Evolutionary conservation across 768 basidiomycete species (phyloP).

Genomic region (Naganishia antarctica): DNA sequence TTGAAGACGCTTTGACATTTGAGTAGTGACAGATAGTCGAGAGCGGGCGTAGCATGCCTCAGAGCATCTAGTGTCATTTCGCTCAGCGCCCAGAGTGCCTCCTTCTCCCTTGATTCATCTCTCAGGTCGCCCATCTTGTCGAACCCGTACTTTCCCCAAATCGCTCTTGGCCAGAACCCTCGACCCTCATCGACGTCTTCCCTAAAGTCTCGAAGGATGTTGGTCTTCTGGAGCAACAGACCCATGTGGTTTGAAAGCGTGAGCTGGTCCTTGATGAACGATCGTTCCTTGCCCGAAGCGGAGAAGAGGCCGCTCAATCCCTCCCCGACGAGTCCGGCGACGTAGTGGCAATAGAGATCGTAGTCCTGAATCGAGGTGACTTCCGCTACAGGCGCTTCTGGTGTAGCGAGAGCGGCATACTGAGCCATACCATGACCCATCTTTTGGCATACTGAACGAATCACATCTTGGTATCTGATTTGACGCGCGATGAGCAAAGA

Average conservation of each 20-base stretch:
- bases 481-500: not conserved
- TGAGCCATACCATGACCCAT: slow-evolving; percentile 97
- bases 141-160: slow-evolving; percentile 79
- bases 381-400: slow-evolving; percentile 56
- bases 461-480: slow-evolving; percentile 64
- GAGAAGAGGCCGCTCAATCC: slow-evolving; percentile 84
- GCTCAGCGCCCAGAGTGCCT: slow-evolving; percentile 74
- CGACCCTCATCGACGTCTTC: slow-evolving; percentile 81
- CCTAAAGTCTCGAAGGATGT: slow-evolving; percentile 90
- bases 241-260: slow-evolving; percentile 91
- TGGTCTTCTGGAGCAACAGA: slow-evolving; percentile 93
- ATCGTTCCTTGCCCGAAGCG: slow-evolving; percentile 73
- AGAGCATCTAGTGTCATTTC: slow-evolving; percentile 86
- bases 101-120: slow-evolving; percentile 57
- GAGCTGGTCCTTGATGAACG: slow-evolving; percentile 70
- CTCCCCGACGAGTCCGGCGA: slow-evolving; percentile 95
- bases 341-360: slow-evolving; percentile 97
- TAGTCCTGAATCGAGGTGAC: slow-evolving; percentile 76
- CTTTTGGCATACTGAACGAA: slow-evolving; percentile 73
- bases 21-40: slow-evolving; percentile 83
- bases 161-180: slow-evolving; percentile 91
- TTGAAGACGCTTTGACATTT: slow-evolving; percentile 90
- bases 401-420: slow-evolving; percentile 76
- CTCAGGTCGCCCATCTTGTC: slow-evolving; percentile 46
- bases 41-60: slow-evolving; percentile 71